Conservation (phyloP, 1,284 basidiomycete species). For the Ceratobasidium theobromae region DNA sequence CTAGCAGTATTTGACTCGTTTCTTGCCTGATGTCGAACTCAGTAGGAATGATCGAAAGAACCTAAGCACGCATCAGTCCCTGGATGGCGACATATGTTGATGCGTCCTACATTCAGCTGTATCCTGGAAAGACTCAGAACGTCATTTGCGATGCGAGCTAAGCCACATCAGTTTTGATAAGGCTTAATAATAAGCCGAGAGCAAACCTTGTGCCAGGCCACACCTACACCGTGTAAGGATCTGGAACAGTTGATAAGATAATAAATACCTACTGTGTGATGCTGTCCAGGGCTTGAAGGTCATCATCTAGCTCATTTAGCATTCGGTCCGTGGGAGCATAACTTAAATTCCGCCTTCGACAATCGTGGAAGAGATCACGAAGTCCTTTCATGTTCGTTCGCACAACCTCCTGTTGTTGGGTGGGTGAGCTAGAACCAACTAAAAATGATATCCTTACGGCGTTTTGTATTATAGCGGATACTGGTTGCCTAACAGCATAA, state of each 20-base stretch:
- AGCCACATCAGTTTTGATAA: constrained; percentile 20
- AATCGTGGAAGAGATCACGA: constrained; percentile 25
- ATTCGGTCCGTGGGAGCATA: constrained; percentile 37
- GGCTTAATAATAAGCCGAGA: not conserved
- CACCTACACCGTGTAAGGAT: not conserved
- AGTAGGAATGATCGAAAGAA: constrained; percentile 22
- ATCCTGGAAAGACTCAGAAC: constrained; percentile 48
- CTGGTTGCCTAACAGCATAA: constrained; percentile 38
- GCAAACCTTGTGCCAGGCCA: constrained; percentile 23
- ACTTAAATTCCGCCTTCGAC: constrained; percentile 6
- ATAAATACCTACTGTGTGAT: constrained; percentile 8
- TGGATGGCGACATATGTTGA: not conserved
- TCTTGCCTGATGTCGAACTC: constrained; percentile 29
- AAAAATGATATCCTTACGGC: not conserved
- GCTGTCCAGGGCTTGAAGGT: constrained; percentile 41
- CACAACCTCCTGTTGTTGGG: constrained; percentile 28
- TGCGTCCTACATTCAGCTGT: constrained; percentile 41
- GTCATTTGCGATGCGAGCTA: constrained; percentile 49
- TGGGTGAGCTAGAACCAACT: constrained; percentile 31
- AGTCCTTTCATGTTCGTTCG: constrained; percentile 38
- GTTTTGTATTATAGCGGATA: constrained; percentile 39
- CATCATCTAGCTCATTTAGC: constrained; percentile 45
- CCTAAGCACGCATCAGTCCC: not conserved
- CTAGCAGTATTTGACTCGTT: constrained; percentile 18
- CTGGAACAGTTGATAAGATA: no score